phyloP scores from a whole-genome alignment of 73 alveolate species.

The Blepharisma japonicum region DNA sequence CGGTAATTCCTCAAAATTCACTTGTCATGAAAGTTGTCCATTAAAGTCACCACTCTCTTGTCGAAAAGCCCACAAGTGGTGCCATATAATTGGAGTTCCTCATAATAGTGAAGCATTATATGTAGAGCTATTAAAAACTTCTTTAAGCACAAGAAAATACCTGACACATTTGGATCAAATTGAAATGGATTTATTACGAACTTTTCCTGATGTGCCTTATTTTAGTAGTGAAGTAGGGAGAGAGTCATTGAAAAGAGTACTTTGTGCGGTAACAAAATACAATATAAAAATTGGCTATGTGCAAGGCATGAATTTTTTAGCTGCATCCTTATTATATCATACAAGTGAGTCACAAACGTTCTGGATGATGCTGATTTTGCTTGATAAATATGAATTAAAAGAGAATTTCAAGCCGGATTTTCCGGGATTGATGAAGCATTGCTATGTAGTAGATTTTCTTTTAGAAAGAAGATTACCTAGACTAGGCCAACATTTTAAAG shows the following conservation, averaged over 20 bases:
- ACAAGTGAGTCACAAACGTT: conserved; percentile 71
- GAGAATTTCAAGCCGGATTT: conserved; percentile 56
- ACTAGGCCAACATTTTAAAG: conserved; percentile 35
- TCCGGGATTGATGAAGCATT: conserved; percentile 70
- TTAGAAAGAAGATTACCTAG: conserved; percentile 36
- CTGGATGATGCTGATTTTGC: conserved; percentile 75
- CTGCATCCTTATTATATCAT: conserved; percentile 34
- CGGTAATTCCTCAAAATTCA: too few relatives aligned
- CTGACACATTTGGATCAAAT: conserved; percentile 14
- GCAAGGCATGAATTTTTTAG: conserved; percentile 42
- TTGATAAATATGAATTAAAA: conserved; percentile 72
- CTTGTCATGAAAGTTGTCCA: too few relatives aligned
- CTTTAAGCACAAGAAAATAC: too few relatives aligned
- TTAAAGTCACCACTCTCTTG: background rate
- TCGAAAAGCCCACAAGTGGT: conserved; percentile 10
- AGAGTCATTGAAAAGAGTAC: background rate
- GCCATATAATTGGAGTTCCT: background rate
- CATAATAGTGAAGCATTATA: background rate
- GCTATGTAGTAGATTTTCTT: conserved; percentile 42
- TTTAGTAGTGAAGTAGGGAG: background rate
- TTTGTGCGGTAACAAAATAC: background rate
- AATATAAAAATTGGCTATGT: conserved; percentile 31
- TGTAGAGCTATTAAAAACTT: background rate
- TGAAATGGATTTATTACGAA: conserved; percentile 6
- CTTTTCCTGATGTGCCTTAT: background rate